Conservation (phyloP, 1,139 yeast species). For the Candida sanyaensis region DNA sequence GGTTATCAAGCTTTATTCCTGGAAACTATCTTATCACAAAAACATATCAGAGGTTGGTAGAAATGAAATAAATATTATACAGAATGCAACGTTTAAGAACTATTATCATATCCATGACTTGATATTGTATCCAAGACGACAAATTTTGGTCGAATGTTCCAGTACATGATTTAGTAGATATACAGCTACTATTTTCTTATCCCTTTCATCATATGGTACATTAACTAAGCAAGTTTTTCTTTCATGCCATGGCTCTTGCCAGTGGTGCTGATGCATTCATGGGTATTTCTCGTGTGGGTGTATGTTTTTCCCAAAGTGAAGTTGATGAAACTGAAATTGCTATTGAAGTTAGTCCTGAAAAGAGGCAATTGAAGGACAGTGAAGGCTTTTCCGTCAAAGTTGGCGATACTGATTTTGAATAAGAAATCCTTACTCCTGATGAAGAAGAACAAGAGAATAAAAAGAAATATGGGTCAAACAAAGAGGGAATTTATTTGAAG, state of each 20-base stretch:
- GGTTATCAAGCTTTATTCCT: constrained; percentile 49
- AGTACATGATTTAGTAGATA: constrained; percentile 43
- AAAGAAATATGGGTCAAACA: constrained; percentile 10
- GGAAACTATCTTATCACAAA: constrained; percentile 65
- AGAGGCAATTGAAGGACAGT: constrained; percentile 21
- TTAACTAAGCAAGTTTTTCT: constrained; percentile 54
- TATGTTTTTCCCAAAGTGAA: constrained; percentile 23
- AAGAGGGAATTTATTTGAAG: constrained; percentile 11
- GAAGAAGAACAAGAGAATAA: constrained; percentile 15
- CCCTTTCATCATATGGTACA: constrained; percentile 72
- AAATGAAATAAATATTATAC: constrained; percentile 50
- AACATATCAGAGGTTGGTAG: constrained; percentile 48
- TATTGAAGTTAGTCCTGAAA: constrained; percentile 27
- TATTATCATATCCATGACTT: constrained; percentile 61
- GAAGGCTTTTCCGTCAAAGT: constrained; percentile 45
- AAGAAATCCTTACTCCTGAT: constrained; percentile 55
- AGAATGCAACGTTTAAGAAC: constrained; percentile 56
- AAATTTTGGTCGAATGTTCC: constrained; percentile 65
- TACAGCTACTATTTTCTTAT: constrained; percentile 78
- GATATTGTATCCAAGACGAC: constrained; percentile 69
- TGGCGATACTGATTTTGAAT: constrained; percentile 58
- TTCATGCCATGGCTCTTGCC: constrained; percentile 69
- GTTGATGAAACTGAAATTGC: constrained; percentile 16
- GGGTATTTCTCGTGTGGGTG: constrained; percentile 61
- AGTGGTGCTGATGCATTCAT: constrained; percentile 67